Evolutionary conservation across 768 basidiomycete genomes (phyloP).

Genomic region (Tricholoma hemisulphureum): DNA sequence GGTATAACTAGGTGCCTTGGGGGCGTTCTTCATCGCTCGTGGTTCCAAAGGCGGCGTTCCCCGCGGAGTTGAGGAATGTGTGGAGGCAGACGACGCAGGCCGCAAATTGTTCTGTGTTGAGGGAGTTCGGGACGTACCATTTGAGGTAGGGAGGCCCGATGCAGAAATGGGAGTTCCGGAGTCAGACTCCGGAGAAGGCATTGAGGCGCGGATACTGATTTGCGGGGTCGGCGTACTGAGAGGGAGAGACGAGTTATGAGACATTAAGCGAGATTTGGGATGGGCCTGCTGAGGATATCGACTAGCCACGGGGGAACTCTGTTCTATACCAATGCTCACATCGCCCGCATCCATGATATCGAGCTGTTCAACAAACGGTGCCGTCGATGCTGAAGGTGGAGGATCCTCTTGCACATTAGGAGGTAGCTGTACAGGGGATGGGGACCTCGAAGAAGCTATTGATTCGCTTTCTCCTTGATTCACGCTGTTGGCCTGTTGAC

Average conservation of each 20-base stretch:
- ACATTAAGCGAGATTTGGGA: not conserved
- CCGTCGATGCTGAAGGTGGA: not conserved
- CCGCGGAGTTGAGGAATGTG: constrained; percentile 7
- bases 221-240: constrained; percentile 5
- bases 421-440: not conserved
- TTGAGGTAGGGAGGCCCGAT: not conserved
- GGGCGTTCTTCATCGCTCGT: constrained; percentile 37
- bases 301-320: not conserved
- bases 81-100: not conserved
- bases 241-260: not conserved
- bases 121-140: not conserved
- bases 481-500: constrained; percentile 5
- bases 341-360: not conserved
- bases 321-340: not conserved
- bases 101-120: not conserved
- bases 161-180: not conserved
- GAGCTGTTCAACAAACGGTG: not conserved
- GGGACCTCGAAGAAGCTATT: constrained; percentile 7
- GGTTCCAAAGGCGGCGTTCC: constrained; percentile 34
- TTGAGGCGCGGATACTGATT: not conserved
- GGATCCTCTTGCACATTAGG: not conserved
- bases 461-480: constrained; percentile 7
- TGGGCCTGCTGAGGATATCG: not conserved
- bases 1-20: constrained; percentile 36
- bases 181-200: not conserved